Conservation (phyloP, 768 basidiomycete species). For the Panellus pusillus region DNA sequence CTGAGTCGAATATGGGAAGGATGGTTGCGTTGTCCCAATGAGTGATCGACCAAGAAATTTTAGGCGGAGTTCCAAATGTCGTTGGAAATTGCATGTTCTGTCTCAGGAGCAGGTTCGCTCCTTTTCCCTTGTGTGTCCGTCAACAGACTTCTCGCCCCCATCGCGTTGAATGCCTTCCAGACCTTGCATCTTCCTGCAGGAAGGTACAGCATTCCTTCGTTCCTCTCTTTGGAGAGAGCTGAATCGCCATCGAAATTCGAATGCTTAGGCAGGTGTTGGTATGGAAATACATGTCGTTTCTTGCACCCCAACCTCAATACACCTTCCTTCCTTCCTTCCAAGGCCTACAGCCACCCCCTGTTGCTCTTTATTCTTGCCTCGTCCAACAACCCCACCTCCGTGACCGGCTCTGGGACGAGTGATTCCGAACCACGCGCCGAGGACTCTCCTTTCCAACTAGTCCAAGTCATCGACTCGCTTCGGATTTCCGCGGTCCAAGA, state of each 20-base stretch:
- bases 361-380: background rate
- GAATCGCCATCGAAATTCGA: no score
- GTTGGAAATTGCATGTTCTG: no score
- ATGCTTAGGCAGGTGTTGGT: slow-evolving; percentile 3
- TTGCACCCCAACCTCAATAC: no score
- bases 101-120: background rate
- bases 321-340: no score
- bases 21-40: no score
- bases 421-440: background rate
- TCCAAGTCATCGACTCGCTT: slow-evolving; percentile 8
- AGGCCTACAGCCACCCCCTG: no score
- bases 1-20: no score
- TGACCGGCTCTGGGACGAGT: background rate
- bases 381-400: background rate
- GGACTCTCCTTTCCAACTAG: background rate
- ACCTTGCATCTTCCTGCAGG: slow-evolving; percentile 6
- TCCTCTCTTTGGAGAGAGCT: no score
- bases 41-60: no score
- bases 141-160: background rate
- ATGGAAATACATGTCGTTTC: slow-evolving; percentile 4
- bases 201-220: background rate
- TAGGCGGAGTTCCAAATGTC: no score
- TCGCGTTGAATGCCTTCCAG: no score
- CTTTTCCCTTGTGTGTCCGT: background rate
- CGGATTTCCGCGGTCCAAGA: slow-evolving; percentile 2